Base-by-base conservation (phyloP, 176 grass and related monocot species). In the Musa schizocarpa region DNA sequence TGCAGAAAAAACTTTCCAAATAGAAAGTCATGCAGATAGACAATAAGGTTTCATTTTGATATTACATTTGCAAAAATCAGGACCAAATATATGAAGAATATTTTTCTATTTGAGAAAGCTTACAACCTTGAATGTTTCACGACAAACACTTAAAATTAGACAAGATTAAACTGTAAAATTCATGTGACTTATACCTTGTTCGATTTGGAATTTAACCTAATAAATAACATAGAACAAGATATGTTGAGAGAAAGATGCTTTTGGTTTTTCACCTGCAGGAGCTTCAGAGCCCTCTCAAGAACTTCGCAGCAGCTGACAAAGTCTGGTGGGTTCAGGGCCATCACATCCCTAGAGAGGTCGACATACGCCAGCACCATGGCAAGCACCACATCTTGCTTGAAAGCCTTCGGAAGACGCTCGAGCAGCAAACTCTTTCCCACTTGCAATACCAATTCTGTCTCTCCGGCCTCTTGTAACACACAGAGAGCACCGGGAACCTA, bases 311-410 rank as follows among this genome's bases (percentile, higher is more conserved):
- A 93, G 69, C 25, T 49, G 50, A 98, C 84, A 24, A 98, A 78
- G 76, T 98, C 88, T 55, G 95, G 95, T 14, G 95, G 88, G 73
- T 4, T 85, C 65, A 78, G 54, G 23, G 80, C 80, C 95, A 98
- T 93, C 1, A 88, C 90, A 52, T 94, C 90, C 81, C 95, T 91
- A 8, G 95, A 98, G 57, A 86, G 14, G 43, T 98, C 95, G 72
- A 98, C 95, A 77, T 91, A 98, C 17, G 95, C 88, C 55, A 98
- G 34, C 24, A 86, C 88, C 95, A 98, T 94, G 13, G 82, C 78
- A 53, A 98, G 84, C 74, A 98, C 90, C 76, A 98, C 83, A 77
- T 98, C 95, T 77, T 98, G 90, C 80, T 98, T 98, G 80, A 98
- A 89, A 64, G 58, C 65, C 81, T 98, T 98, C 22, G 84, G 82